Base-by-base conservation (phyloP, 371 early-diverging fungal genomes). In the Dinochytrium kinnereticum region DNA sequence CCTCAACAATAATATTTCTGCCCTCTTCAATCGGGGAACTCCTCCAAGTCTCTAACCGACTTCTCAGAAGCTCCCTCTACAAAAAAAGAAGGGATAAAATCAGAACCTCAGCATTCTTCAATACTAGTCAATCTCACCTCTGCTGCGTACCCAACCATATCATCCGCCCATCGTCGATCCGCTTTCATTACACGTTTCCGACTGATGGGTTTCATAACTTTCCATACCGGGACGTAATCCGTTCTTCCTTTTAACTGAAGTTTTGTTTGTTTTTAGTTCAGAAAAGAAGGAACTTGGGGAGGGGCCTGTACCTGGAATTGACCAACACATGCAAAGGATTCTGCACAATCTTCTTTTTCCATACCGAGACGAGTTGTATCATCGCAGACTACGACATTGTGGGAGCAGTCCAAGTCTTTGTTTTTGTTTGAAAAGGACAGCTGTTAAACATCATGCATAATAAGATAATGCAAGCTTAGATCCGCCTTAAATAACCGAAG, bases 331-430 rank as follows among this genome's bases (percentile, higher is more conserved):
- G 34, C 36, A 34, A 31, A 61, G 24, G 36, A 61, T 10, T 61
- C 64, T 38, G 33, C 64, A 61, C 19, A 31, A 10, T 31, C 64
- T 38, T 31, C 64, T 24, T 61, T 61, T 17, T 34, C 64, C 24
- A 38, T 38, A 31, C 33, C 36, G 10, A 19, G 7, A 10, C 28
- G 26, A 1, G 76, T 75, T 38, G 71, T 71, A 40, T 75, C 71
- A 67, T 75, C 76, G 44, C 76, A 75, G 37, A 75, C 65, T 34
- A 75, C 59, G 31, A 50, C 51, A 66, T 70, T 70, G 26, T 70
- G 68, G 21, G 71, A 70, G 1, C 59, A 70, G 28, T 75, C 67
- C 15, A 66, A 30, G 2, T 75, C 71, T 70, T n/a, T n/a, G n/a
- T n/a, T n/a, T n/a, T n/a, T n/a, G n/a, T n/a, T n/a, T n/a, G n/a